Conservation (phyloP, 2,329 filamentous ascomycete species). For the Nannizziopsis arthrosporioides region DNA sequence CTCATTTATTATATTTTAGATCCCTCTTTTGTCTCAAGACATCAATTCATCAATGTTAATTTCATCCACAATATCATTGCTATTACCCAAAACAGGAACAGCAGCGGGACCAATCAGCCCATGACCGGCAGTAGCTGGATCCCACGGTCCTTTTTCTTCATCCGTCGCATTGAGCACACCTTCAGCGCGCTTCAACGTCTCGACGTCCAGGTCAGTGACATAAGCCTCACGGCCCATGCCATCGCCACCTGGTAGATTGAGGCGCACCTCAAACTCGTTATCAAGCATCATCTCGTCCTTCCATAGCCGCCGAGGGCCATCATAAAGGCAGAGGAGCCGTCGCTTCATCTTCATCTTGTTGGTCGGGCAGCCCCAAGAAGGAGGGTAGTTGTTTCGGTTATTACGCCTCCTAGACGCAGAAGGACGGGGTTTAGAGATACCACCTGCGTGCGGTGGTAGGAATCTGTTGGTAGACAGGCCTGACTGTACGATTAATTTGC, state of each 20-base stretch:
- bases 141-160: slow-evolving; percentile 78
- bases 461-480: slow-evolving; percentile 29
- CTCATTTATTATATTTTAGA: background rate
- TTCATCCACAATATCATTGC: slow-evolving; percentile 16
- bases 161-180: slow-evolving; percentile 68
- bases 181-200: slow-evolving; percentile 78
- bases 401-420: slow-evolving; percentile 57
- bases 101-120: slow-evolving; percentile 15
- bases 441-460: slow-evolving; percentile 50
- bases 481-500: too few species aligned
- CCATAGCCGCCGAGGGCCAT: slow-evolving; percentile 74
- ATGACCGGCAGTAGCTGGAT: background rate
- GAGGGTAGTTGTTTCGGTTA: slow-evolving; percentile 85
- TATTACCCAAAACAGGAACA: slow-evolving; percentile 13
- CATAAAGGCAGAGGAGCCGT: slow-evolving; percentile 84
- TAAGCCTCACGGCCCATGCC: slow-evolving; percentile 74
- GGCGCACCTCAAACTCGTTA: slow-evolving; percentile 83
- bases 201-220: slow-evolving; percentile 84
- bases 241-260: slow-evolving; percentile 66
- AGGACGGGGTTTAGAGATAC: slow-evolving; percentile 64
- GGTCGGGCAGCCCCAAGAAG: slow-evolving; percentile 82
- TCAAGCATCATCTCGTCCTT: slow-evolving; percentile 99
- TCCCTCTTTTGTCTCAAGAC: slow-evolving; percentile 14
- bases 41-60: slow-evolving; percentile 20
- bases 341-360: slow-evolving; percentile 98